Evolutionary conservation across 768 basidiomycete genomes (phyloP).

Genomic region (Tulasnella calospora): DNA sequence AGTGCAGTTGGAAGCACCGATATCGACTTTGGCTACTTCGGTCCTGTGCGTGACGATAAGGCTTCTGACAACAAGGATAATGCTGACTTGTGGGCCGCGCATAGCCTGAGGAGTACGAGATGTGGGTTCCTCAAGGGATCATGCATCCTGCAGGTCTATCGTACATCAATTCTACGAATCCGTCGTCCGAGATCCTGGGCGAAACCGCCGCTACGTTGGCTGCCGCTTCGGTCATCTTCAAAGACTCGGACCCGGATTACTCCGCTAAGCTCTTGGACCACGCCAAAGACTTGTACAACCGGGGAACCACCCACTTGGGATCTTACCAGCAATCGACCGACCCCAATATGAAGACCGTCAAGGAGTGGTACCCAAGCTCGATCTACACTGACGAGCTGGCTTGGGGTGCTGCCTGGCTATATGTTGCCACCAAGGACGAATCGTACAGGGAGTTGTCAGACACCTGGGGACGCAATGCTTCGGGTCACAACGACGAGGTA

Average conservation of each 20-base stretch:
- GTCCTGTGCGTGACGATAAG: background rate
- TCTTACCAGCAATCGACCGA: conserved; percentile 13
- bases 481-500: conserved; percentile 11
- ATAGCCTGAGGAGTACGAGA: conserved; percentile 22
- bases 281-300: conserved; percentile 15
- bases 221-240: conserved; percentile 13
- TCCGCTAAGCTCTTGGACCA: conserved; percentile 10
- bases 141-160: conserved; percentile 6
- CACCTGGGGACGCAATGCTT: background rate
- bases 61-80: background rate
- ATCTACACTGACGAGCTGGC: conserved; percentile 13
- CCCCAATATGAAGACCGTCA: conserved; percentile 13
- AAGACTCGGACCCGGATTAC: conserved; percentile 6
- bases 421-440: conserved; percentile 18
- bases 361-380: conserved; percentile 18
- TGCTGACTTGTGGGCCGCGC: background rate
- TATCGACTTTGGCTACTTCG: conserved; percentile 24
- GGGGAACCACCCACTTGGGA: conserved; percentile 10
- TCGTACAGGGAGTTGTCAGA: background rate
- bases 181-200: conserved; percentile 21
- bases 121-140: conserved; percentile 10
- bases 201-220: conserved; percentile 14
- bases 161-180: conserved; percentile 23
- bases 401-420: conserved; percentile 17
- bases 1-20: conserved; percentile 8